Conservation (phyloP, 345 rosid species). For the Passiflora organensis region DNA sequence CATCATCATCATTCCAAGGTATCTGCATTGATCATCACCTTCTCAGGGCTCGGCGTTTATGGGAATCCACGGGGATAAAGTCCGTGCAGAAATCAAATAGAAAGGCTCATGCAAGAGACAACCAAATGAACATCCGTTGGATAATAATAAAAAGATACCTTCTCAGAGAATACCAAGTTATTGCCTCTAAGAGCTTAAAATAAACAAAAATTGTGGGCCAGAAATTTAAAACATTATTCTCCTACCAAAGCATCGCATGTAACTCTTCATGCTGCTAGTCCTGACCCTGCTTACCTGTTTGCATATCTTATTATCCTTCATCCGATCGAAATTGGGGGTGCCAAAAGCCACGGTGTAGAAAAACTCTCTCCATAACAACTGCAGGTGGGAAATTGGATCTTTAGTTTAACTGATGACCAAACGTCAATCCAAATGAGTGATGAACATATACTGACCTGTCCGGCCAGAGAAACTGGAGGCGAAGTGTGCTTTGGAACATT, state of each 20-base stretch:
- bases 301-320: slow-evolving; percentile 78
- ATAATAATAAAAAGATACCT: background rate
- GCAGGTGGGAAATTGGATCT: slow-evolving; percentile 11
- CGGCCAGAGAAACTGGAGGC: slow-evolving; percentile 93
- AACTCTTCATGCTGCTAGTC: no score
- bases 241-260: no score
- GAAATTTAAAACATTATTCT: no score
- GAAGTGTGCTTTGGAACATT: slow-evolving; percentile 60
- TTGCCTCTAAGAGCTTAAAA: background rate
- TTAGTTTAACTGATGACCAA: slow-evolving; percentile 12
- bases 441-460: slow-evolving; percentile 56
- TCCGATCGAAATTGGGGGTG: slow-evolving; percentile 80
- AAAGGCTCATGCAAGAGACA: no score
- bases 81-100: background rate
- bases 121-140: no score
- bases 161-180: no score
- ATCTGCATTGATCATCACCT: slow-evolving; percentile 43
- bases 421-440: slow-evolving; percentile 1
- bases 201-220: background rate
- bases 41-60: background rate
- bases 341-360: slow-evolving; percentile 84
- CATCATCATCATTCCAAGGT: slow-evolving; percentile 77
- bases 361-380: slow-evolving; percentile 94
- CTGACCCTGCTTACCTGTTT: slow-evolving; percentile 59
- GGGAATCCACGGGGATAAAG: background rate